Base-by-base conservation (phyloP, 805 yeast genomes). In the Candida cerambycidarum region DNA sequence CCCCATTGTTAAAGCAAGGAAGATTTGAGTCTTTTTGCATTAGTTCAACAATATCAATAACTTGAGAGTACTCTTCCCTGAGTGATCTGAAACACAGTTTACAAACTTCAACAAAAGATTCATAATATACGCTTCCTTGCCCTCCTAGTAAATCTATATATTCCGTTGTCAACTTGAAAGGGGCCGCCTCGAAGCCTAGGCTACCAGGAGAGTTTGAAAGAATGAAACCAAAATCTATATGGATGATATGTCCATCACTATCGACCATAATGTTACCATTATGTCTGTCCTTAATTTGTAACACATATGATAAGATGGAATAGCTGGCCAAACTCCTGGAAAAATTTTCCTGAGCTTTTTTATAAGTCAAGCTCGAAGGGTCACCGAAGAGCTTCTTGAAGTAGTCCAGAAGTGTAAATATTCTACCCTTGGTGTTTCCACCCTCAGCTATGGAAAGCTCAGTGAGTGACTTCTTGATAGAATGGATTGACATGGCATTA, bases 181-280 rank as follows among this genome's bases (percentile, higher is more conserved):
- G 97, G 1, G 98, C 97, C 1, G 97, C 95, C 59, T 93, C 99
- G 61, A 93, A 90, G 0, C 97, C 97, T 43, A 93, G 89, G 38
- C 96, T 85, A 3, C 99, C 99, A 0, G 99, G 99, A 0, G 97
- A 84, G 58, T 93, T 92, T 0, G 97, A 88, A 2, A 92, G 71
- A 59, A 92, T 65, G 61, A 89, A 92, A 0, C 99, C 99, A 68
- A 93, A 93, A 65, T 93, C 99, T 53, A 93, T 93, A 62, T 88
- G 95, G 35, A 92, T 82, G 10, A 93, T 85, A 58, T 93, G 99
- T 0, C 99, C 99, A 46, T 92, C 96, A 45, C 84, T 82, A 58
- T 93, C 99, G 30, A 92, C 71, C 99, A 93, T 92, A 45, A 93
- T 90, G 61, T 93, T 93, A 57, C 99, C 99, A 59, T 92, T 92